Conservation (phyloP, 345 rosid genomes). For the Linum tenue region DNA sequence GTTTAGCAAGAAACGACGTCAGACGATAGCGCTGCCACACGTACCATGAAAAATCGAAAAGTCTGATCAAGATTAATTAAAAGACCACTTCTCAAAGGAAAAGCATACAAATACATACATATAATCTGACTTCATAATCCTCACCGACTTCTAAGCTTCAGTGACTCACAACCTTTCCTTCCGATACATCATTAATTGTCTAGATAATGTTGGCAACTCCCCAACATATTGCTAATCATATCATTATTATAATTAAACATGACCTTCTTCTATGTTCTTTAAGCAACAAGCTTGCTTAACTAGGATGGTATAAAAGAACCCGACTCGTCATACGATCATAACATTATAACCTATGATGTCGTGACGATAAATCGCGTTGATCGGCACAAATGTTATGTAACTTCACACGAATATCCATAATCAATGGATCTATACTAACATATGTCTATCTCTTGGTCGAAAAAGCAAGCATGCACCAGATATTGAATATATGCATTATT, state of each 20-base stretch:
- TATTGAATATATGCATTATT: no score
- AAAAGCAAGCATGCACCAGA: no score
- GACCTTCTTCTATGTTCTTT: neutral
- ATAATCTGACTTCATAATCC: neutral
- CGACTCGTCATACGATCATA: no score
- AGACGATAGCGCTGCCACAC: neutral
- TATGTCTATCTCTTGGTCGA: no score
- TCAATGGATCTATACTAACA: no score
- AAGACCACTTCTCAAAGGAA: neutral
- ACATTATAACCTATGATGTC: no score
- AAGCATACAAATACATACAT: neutral
- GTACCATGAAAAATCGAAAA: no score
- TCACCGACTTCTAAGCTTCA: no score
- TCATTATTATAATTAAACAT: neutral
- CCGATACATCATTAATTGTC: neutral
- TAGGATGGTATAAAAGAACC: neutral
- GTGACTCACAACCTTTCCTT: neutral
- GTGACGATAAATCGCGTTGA: no score
- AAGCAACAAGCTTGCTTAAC: neutral
- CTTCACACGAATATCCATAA: no score
- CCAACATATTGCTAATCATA: conserved; percentile 7
- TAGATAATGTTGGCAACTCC: conserved; percentile 12
- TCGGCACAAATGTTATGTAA: no score
- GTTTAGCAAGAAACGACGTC: neutral
- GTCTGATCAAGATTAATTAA: no score